Base-by-base conservation (phyloP, 768 basidiomycete genomes). In the Tulasnella sp. region DNA sequence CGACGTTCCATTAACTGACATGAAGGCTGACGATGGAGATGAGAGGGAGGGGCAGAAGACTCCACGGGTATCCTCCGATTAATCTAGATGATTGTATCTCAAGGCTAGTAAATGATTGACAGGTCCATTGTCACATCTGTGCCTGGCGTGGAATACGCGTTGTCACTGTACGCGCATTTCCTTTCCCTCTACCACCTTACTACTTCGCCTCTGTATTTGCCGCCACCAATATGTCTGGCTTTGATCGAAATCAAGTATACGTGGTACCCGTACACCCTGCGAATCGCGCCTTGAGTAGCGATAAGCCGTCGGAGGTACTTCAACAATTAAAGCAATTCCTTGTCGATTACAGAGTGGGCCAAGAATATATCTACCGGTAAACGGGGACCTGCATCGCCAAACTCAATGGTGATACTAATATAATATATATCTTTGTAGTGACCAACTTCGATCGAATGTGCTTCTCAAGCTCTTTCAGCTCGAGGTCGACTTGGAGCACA, bases 351-450 rank as follows among this genome's bases (percentile, higher is more conserved):
- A 82, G 94, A 63, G 80, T 94, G 49, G 89, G 88, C 10, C 87
- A 86, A 64, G 87, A 90, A 67, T 98, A 93, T 74, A 81, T 89
- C 55, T 98, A 98, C 73, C 80, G 94, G 92, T 85, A 58, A 60
- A 79, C 66, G 41, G 4, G 44, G 23, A 13, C 49, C 59, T 45
- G n/a, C 64, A n/a, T 38, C 15, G 15, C 19, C 63, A 19, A 60
- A 19, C 17, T 60, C 19, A 8, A 11, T 63, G n/a, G 21, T 32
- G 29, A n/a, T n/a, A 56, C 58, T 42, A 17, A 56, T 23, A 30
- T 7, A 11, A 26, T 27, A 23, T 27, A 17, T 19, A 27, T n/a
- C 59, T 61, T 29, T 43, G 2, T 60, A 77, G 92, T 67, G 96
- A 99, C 68, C 88, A 88, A 64, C 76, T 98, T 27, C 82, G 94